Conservation (phyloP, 495 filamentous ascomycete species). For the Penicillium maclennaniae region DNA sequence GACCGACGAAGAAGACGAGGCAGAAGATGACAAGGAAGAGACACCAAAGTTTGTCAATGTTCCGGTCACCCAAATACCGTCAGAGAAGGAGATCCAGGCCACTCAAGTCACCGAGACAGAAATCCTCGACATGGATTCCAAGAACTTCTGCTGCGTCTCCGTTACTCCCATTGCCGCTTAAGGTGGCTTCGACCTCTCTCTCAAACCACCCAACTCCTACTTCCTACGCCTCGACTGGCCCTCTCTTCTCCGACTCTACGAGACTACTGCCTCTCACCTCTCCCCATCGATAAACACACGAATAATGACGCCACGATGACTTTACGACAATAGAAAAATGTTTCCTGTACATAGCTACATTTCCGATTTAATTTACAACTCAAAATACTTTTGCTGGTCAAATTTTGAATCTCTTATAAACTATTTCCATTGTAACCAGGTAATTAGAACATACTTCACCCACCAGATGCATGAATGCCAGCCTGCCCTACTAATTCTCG, state of each 20-base stretch:
- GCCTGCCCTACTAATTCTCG: neutral
- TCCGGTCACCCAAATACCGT: slow-evolving; percentile 9
- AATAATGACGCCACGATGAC: slow-evolving; percentile 17
- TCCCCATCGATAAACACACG: slow-evolving; percentile 11
- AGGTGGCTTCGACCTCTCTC: neutral
- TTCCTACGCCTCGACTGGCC: neutral
- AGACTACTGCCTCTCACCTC: neutral
- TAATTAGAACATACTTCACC: neutral
- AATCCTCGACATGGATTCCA: slow-evolving; percentile 18
- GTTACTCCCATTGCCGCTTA: slow-evolving; percentile 18
- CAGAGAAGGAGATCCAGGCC: neutral
- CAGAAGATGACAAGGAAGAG: slow-evolving; percentile 7
- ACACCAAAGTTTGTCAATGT: slow-evolving; percentile 2
- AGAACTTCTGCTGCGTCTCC: slow-evolving; percentile 18
- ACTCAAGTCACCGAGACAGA: slow-evolving; percentile 1
- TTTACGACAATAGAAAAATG: slow-evolving; percentile 14
- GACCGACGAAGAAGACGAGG: slow-evolving; percentile 34
- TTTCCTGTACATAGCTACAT: slow-evolving; percentile 20
- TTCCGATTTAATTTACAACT: slow-evolving; percentile 5
- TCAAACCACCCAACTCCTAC: neutral
- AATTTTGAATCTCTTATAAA: neutral
- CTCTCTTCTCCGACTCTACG: neutral
- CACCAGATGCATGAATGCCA: neutral
- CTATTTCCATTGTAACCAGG: neutral
- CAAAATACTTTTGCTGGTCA: slow-evolving; percentile 19